Percentiles rank a stretch among this genome's conserved stretches.
Evolutionary conservation across 768 basidiomycete genomes (phyloP).

Genomic region (Suillus subluteus): DNA sequence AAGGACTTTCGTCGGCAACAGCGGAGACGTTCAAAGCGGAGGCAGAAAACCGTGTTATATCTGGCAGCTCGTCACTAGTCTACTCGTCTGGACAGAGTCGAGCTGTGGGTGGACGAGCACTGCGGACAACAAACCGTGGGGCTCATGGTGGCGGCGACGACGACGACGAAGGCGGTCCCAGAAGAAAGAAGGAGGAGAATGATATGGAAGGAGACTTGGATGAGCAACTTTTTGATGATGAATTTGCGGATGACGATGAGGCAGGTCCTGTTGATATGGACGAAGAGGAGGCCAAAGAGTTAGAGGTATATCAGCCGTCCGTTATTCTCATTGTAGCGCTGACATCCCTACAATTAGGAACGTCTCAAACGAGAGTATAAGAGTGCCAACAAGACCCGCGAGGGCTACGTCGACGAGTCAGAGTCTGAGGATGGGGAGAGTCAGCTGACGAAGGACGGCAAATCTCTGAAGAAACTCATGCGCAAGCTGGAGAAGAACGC

Average conservation of each 20-base stretch:
- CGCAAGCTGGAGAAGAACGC: slow-evolving; percentile 82
- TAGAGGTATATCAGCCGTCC: slow-evolving; percentile 56
- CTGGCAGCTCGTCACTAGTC: slow-evolving; percentile 50
- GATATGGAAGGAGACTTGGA: slow-evolving; percentile 83
- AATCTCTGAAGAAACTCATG: slow-evolving; percentile 85
- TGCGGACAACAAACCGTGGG: slow-evolving; percentile 73
- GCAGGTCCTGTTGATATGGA: slow-evolving; percentile 71
- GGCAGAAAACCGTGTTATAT: slow-evolving; percentile 47
- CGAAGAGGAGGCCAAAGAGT: slow-evolving; percentile 84
- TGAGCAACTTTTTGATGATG: slow-evolving; percentile 81
- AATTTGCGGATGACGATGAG: slow-evolving; percentile 89
- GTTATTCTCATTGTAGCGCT: neutral
- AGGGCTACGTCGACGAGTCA: slow-evolving; percentile 71
- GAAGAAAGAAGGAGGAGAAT: slow-evolving; percentile 57
- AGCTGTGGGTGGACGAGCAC: slow-evolving; percentile 67
- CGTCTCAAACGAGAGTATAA: slow-evolving; percentile 84
- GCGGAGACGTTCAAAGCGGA: slow-evolving; percentile 73
- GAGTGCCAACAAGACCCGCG: slow-evolving; percentile 72
- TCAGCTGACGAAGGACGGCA: slow-evolving; percentile 68
- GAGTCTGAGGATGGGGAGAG: slow-evolving; percentile 72
- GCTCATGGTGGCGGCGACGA: slow-evolving; percentile 63
- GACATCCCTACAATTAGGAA: slow-evolving; percentile 51
- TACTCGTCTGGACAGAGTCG: slow-evolving; percentile 56
- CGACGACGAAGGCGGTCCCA: slow-evolving; percentile 63
- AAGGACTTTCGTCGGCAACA: slow-evolving; percentile 62